Base-by-base conservation (phyloP, 345 rosid genomes). In the Lepidium didymum region DNA sequence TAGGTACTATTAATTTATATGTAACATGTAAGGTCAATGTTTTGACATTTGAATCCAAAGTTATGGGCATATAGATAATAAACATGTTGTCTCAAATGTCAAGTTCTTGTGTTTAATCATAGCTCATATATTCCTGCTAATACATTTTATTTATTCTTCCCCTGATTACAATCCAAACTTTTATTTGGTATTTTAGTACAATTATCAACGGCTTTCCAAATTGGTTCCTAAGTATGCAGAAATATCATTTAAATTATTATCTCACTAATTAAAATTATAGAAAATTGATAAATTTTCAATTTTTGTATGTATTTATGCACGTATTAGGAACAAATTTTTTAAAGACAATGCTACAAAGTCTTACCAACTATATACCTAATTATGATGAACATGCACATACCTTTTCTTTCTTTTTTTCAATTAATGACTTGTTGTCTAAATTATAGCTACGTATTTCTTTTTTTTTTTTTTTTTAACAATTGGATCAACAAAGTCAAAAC, bases 1-100 rank as follows among this genome's bases (percentile, higher is more conserved):
- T 52, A 8, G 33, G 7, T 14, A 15, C 7, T 5, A 7, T 6
- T 29, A 29, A 29, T 63, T 55, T 69, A 31, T 53, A 15, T 60
- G 56, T 27, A 55, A 35, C 7, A 70, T 64, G 18, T 23, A 18
- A 40, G 46, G 60, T 73, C 66, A 73, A 73, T 37, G 50, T 49
- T 33, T 21, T 50, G 67, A 50, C 67, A 43, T 64, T 56, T n/a
- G n/a, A 27, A 8, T 54, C 2, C 37, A 35, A 46, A 29, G 76
- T 43, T 63, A 36, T 54, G 10, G 10, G 50, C 21, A 54, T 60
- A 41, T 41, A 60, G 16, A 36, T 62, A 43, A 58, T 11, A 31
- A 56, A 25, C 36, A 27, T 15, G 3, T 52, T 57, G 54, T 65
- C 54, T 40, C 57, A 7, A 11, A 37, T 47, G 60, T 40, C 66